Evolutionary conservation across 1,139 yeast genomes (phyloP), one percentile per base, ranked within the genome.

Genomic region (Petasospora rhodanensis): DNA sequence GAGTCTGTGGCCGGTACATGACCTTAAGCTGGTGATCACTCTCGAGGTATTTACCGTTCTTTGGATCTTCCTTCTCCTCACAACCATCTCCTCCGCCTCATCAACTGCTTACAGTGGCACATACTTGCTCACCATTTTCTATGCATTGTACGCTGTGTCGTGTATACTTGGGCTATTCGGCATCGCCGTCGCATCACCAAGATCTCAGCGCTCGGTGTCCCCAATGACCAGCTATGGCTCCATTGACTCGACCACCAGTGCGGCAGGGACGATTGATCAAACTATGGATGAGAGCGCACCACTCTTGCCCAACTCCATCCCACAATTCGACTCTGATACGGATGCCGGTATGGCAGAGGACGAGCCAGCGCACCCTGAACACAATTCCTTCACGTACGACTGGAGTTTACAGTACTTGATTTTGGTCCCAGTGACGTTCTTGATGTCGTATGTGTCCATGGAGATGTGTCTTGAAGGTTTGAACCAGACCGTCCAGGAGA

Each of bases 361-460:
- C 14, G 38, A 25, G 7, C 40, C 36, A 9, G 37, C 41, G 2
- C 51, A 46, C 21, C 50, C 51, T 8, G 45, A 38, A 22, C 47
- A 43, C 22, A 68, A 70, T 34, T 67, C 73, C 6, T 66, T 68
- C 40, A 68, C 79, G 28, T 85, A 81, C 53, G 94, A 83, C 49
- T 86, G 96, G 95, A 68, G 79, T 7, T 47, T 84, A 17, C 95
- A 86, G 56, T 84, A 74, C 47, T 47, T 82, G 20, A 43, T 79
- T 4, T 56, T 79, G 21, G 84, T 79, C 7, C 95, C 95, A 5
- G 32, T 82, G n/a, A 62, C 76, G 1, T 67, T 72, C 28, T 43
- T 79, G 18, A 50, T 76, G 14, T 74, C 70, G 45, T 64, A 69
- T 27, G 56, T 55, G 17, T 47, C 60, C 14, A 74, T 79, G 2